Base-by-base conservation (phyloP, 176 grass and related monocot genomes). In the Dactylis glomerata region DNA sequence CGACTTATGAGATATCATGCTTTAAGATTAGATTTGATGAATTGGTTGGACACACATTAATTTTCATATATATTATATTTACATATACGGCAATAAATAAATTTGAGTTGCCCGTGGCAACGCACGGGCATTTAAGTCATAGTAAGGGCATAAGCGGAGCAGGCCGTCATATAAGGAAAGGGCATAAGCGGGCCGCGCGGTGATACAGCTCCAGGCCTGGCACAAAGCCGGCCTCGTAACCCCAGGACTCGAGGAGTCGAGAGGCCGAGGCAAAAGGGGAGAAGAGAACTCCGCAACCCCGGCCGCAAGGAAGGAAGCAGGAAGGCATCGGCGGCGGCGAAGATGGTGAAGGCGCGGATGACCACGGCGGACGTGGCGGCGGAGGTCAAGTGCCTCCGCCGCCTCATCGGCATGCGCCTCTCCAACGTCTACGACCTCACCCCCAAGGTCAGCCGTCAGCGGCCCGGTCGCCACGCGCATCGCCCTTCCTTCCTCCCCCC, bases 321-420 rank as follows among this genome's bases (percentile, higher is more conserved):
- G 30, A 37, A 76, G 11, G 22, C 76, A 61, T 61, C 52, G 52
- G 82, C 79, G 41, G 58, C 72, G 79, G 82, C 34, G 62, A 71
- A 85, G 85, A 98, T 98, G 96, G 96, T 98, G 96, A 98, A 98
- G 96, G 89, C 92, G 23, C 81, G 96, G 50, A 98, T 95, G 96
- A 98, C 91, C 45, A 98, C 96, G 38, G 89, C 96, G 58, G 96
- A 98, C 78, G 96, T 98, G 93, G 96, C 96, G 79, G 96, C 91
- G 65, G 96, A 98, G 93, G 91, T 93, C 36, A 98, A 98, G 93
- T 95, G 91, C 93, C 96, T 98, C 85, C 96, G 93, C 52, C 88
- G 88, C 84, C 87, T 98, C 73, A 98, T 98, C 80, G 96, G 96
- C 75, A 98, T 98, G 96, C 96, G 93, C 86, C 92, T 94, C 85